Conservation (phyloP, 2,329 filamentous ascomycete species). For the Hypoxylon rubiginosum region DNA sequence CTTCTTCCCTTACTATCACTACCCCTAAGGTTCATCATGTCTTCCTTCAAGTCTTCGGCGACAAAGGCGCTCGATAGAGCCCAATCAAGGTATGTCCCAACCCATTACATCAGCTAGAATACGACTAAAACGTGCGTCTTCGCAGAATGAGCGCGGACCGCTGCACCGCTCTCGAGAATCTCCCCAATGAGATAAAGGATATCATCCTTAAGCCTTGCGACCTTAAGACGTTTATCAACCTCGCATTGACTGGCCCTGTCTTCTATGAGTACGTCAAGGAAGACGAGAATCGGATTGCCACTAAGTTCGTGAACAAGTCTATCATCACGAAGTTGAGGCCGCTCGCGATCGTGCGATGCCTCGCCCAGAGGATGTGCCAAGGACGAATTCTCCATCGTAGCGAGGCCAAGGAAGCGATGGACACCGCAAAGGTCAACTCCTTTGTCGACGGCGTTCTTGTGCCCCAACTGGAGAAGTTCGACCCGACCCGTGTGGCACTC, state of each 20-base stretch:
- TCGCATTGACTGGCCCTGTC: constrained; percentile 1
- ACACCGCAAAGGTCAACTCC: not conserved
- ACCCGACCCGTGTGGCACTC: not conserved
- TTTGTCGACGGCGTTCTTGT: not conserved
- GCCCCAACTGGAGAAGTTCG: not conserved
- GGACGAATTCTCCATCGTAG: not conserved
- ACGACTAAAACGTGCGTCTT: not conserved
- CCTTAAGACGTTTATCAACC: not conserved
- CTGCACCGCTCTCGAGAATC: not conserved
- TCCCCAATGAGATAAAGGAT: not conserved
- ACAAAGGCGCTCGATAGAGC: not conserved
- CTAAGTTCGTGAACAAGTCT: not conserved
- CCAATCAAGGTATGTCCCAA: not conserved
- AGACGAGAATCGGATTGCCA: not conserved
- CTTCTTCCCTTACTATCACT: not conserved
- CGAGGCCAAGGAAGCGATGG: not conserved
- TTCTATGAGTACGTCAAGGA: constrained; percentile 2
- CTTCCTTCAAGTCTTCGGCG: not conserved
- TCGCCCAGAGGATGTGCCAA: not conserved
- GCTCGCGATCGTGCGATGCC: not conserved
- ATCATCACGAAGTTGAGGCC: not conserved
- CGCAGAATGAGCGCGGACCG: not conserved
- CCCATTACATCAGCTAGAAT: not conserved
- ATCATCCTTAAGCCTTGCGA: not conserved
- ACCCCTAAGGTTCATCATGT: not conserved